These are phyloP conservation scores for Macroventuria anomochaeta DNA, from an alignment of 2,329 filamentous ascomycete species.

Conservation along the genomic window DNA sequence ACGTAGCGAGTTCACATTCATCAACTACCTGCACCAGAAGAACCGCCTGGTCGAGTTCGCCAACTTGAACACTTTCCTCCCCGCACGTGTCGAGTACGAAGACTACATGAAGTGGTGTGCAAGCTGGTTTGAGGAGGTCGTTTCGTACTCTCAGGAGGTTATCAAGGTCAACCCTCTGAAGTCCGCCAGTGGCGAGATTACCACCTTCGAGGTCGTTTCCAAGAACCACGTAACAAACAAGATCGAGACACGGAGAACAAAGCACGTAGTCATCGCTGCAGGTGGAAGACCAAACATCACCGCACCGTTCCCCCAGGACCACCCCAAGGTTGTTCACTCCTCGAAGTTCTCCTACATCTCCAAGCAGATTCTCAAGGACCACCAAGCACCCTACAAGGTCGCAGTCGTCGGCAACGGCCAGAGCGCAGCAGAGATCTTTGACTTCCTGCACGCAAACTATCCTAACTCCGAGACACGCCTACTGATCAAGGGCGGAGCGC, in stretches of 20 bases:
- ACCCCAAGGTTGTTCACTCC: constrained; percentile 83
- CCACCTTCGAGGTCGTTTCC: constrained; percentile 72
- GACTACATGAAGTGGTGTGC: constrained; percentile 96
- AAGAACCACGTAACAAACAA: constrained; percentile 66
- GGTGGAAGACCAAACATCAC: constrained; percentile 76
- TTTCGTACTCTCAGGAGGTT: constrained; percentile 81
- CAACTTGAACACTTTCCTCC: constrained; percentile 88
- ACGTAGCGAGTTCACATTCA: constrained; percentile 88
- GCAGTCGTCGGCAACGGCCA: constrained; percentile 90
- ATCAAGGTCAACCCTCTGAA: constrained; percentile 70
- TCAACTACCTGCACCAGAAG: constrained; percentile 89
- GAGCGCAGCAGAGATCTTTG: constrained; percentile 94
- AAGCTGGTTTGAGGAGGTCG: constrained; percentile 73
- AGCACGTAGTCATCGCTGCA: constrained; percentile 73
- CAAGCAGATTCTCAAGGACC: constrained; percentile 64
- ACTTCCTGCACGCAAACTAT: constrained; percentile 81
- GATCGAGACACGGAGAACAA: constrained; percentile 61
- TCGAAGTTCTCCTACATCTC: constrained; percentile 78
- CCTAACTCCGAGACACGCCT: constrained; percentile 80
- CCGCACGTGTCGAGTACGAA: constrained; percentile 86
- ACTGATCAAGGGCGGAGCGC: constrained; percentile 80
- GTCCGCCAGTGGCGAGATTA: constrained; percentile 59
- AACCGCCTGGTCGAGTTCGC: constrained; percentile 86
- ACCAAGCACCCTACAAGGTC: constrained; percentile 69
- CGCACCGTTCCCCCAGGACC: constrained; percentile 69